These are phyloP conservation scores for Colletotrichum gloeosporioides DNA, from an alignment of 2,329 filamentous ascomycete species.

Conservation along the genomic window DNA sequence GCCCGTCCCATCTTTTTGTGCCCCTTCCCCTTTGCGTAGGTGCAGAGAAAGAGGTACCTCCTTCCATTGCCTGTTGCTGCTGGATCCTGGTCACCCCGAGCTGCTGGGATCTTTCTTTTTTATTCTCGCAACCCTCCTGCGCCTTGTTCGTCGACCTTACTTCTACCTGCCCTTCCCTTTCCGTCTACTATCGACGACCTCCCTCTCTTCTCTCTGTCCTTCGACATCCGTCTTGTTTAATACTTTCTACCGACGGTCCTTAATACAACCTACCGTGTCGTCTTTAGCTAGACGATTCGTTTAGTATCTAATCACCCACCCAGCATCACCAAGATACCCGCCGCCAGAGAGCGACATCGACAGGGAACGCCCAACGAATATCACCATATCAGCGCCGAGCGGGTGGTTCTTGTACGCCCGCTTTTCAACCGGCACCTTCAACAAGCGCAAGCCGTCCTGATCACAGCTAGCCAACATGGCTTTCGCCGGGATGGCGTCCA, in stretches of 20 bases:
- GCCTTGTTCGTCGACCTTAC: neutral
- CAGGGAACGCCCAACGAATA: neutral
- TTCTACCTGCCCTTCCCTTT: constrained; percentile 5
- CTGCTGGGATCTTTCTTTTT: constrained; percentile 9
- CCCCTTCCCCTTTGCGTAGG: neutral
- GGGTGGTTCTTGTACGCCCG: constrained; percentile 1
- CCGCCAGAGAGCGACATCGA: neutral
- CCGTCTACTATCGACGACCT: neutral
- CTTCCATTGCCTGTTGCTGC: neutral
- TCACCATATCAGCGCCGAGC: neutral
- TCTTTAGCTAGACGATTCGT: neutral
- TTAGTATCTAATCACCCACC: constrained; percentile 8
- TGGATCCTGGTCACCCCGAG: constrained; percentile 5
- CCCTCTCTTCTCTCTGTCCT: neutral
- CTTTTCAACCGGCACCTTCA: neutral
- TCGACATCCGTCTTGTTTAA: neutral
- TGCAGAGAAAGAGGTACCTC: neutral
- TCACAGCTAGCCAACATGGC: constrained; percentile 36
- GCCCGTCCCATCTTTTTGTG: neutral
- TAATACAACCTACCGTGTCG: neutral
- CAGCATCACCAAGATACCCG: neutral
- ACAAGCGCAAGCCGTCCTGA: neutral
- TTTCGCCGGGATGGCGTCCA: constrained; percentile 40
- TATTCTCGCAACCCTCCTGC: neutral
- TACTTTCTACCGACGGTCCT: constrained; percentile 6